Percentiles rank a stretch among this genome's conserved stretches.
Evolutionary conservation across 2,329 filamentous ascomycete species (phyloP).

Genomic region (Piedraia hortae): DNA sequence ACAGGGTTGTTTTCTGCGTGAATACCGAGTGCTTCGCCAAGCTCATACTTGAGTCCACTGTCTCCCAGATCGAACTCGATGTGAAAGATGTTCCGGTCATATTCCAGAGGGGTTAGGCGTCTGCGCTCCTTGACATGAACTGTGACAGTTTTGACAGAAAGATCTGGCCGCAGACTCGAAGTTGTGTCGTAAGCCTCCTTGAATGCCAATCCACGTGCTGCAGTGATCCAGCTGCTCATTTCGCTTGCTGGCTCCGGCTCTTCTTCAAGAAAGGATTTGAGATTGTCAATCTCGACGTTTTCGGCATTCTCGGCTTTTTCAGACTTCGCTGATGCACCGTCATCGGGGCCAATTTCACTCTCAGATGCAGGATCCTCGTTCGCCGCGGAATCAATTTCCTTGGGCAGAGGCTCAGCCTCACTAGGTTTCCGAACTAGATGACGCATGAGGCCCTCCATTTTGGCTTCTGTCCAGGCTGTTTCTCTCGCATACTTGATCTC

Average conservation of each 20-base stretch:
- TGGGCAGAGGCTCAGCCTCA: slow-evolving; percentile 13
- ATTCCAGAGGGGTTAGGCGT: slow-evolving; percentile 59
- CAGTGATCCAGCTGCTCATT: slow-evolving; percentile 53
- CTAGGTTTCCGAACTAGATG: slow-evolving; percentile 17
- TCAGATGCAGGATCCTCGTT: slow-evolving; percentile 33
- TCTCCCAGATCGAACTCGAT: slow-evolving; percentile 91
- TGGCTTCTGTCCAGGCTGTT: slow-evolving; percentile 32
- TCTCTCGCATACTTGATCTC: slow-evolving; percentile 78
- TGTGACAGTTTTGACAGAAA: slow-evolving; percentile 59
- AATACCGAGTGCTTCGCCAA: slow-evolving; percentile 87
- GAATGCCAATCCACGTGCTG: slow-evolving; percentile 69
- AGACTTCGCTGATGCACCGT: slow-evolving; percentile 33
- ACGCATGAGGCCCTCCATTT: slow-evolving; percentile 21
- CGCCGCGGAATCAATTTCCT: slow-evolving; percentile 38
- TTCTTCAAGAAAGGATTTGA: slow-evolving; percentile 49
- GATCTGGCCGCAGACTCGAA: slow-evolving; percentile 52
- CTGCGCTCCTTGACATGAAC: slow-evolving; percentile 89
- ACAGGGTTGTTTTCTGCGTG: slow-evolving; percentile 75
- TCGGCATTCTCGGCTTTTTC: slow-evolving; percentile 39
- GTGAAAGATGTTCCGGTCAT: slow-evolving; percentile 98
- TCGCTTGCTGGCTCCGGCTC: slow-evolving; percentile 39
- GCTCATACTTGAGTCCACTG: slow-evolving; percentile 83
- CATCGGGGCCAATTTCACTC: slow-evolving; percentile 45
- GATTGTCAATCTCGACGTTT: slow-evolving; percentile 52
- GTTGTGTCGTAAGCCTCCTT: slow-evolving; percentile 75